phyloP scores from a whole-genome alignment of 441 rosid species.

The Arabidopsis hybrid region DNA sequence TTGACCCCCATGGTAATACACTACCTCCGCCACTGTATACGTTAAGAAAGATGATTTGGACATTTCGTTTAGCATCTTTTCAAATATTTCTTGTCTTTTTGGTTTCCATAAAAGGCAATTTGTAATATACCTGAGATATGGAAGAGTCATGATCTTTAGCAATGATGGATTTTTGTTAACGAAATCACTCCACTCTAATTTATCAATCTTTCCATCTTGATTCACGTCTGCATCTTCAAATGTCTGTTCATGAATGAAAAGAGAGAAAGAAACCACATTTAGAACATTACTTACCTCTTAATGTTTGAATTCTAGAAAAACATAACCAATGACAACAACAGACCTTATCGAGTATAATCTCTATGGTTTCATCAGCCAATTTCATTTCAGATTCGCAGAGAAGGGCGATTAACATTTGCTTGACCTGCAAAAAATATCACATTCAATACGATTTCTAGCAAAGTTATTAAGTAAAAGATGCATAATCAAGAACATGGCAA shows the following conservation, averaged over 20 bases:
- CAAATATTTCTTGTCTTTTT: background rate
- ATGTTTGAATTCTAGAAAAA: background rate
- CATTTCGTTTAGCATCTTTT: background rate
- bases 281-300: background rate
- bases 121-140: conserved; percentile 72
- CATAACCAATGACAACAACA: background rate
- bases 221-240: conserved; percentile 87
- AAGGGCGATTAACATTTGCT: conserved; percentile 97
- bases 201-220: conserved; percentile 88
- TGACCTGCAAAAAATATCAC: conserved; percentile 74
- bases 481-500: conserved; percentile 32
- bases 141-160: conserved; percentile 93
- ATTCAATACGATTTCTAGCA: conserved; percentile 47
- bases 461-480: conserved; percentile 18
- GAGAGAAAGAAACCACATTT: background rate
- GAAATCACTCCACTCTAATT: conserved; percentile 77
- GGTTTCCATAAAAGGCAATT: conserved; percentile 1
- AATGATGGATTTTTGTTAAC: conserved; percentile 86
- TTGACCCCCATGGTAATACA: no score
- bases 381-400: conserved; percentile 91
- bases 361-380: conserved; percentile 93
- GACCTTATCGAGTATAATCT: conserved; percentile 93
- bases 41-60: no score
- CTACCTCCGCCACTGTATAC: no score
- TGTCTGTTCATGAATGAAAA: conserved; percentile 57